Evolutionary conservation across 352 stramenopile genomes (phyloP).

Genomic region (Blastocystis sp.): DNA sequence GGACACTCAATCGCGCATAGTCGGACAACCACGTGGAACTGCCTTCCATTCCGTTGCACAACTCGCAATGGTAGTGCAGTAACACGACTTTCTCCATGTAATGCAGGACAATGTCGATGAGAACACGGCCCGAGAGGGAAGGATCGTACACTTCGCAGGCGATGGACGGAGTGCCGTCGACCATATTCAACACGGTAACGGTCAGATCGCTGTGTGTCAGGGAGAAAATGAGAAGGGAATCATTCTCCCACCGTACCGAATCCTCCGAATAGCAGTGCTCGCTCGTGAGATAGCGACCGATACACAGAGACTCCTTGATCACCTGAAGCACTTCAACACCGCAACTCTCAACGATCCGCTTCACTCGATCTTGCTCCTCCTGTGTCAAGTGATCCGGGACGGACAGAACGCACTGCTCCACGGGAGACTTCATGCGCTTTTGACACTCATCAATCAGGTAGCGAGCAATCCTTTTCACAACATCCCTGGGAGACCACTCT

Average conservation of each 20-base stretch:
- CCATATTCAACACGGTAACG: neutral
- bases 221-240: slow-evolving; percentile 2
- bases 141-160: neutral
- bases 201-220: neutral
- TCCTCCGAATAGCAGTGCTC: neutral
- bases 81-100: neutral
- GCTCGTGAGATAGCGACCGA: neutral
- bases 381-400: slow-evolving; percentile 27
- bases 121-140: neutral
- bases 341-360: neutral
- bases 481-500: slow-evolving; percentile 4
- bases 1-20: neutral
- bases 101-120: neutral
- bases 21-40: neutral
- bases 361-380: neutral
- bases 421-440: neutral
- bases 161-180: neutral
- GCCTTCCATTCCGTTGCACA: slow-evolving; percentile 11
- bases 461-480: slow-evolving; percentile 17
- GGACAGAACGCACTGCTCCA: neutral
- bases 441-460: slow-evolving; percentile 5
- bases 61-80: slow-evolving; percentile 20
- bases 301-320: slow-evolving; percentile 15
- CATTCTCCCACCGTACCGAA: neutral
- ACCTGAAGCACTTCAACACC: neutral